Base-by-base conservation (phyloP, 352 stramenopile genomes). In the Thraustotheca clavata region DNA sequence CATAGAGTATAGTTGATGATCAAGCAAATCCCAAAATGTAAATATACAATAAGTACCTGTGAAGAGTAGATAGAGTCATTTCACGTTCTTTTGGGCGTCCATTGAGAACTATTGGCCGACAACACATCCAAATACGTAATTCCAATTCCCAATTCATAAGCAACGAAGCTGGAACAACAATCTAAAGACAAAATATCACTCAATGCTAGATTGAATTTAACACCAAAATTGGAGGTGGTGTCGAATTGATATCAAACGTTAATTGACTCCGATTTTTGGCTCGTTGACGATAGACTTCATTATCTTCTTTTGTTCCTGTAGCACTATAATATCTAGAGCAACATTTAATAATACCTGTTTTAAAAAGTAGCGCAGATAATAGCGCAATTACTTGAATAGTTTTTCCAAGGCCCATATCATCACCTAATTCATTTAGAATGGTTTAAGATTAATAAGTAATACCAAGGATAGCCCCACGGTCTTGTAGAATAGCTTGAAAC, bases 361-460 rank as follows among this genome's bases (percentile, higher is more conserved):
- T 68, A 40, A 46, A 46, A 14, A 68, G 24, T 32, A 68, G 31
- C 8, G 60, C 60, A n/a, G 60, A 68, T 2, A 68, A n/a, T n/a
- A 68, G 52, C 18, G 48, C 72, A 47, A 69, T 68, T 12, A 94
- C 74, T 67, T 94, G 84, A 8, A 94, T 73, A 12, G 87, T 96
- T 72, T 96, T 96, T 4, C 87, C 86, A 24, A 91, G 61, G 18
- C 76, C 77, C 82, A 94, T 89, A 38, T 90, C 78, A 66, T 89
- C 82, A 11, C 73, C 79, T 18, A 96, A n/a, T n/a, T 24, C 2
- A 52, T 18, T 11, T 1, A 7, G n/a, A 11, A 52, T 18, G 12
- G 2, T 18, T 1, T 52, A 11, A 18, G 24, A 20, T 26, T 2
- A 18, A 24, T 31, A 14, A 52, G 7, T 52, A 24, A 2, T 6